A percentile compares a stretch with the other conserved stretches of the same genome.
Conservation (phyloP, 1,284 basidiomycete species). For the Cystobasidiaceae sp. region DNA sequence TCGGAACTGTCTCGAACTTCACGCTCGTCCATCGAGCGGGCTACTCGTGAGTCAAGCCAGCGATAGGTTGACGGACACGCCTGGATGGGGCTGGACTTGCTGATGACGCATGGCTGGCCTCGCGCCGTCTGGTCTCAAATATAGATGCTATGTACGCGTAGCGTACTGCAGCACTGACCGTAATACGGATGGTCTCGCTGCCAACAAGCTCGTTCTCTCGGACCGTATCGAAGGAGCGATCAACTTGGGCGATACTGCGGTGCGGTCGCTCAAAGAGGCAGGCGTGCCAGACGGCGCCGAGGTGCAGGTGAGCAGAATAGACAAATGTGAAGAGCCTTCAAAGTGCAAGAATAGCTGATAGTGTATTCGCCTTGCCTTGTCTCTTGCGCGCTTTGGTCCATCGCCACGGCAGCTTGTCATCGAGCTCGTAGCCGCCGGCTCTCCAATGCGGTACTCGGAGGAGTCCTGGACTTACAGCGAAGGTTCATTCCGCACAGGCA, state of each 20-base stretch:
- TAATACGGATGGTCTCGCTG: constrained; percentile 1
- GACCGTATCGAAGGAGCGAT: constrained; percentile 18
- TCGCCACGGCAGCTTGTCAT: constrained; percentile 14
- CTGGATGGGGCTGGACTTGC: not conserved
- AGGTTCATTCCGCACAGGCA: constrained; percentile 20
- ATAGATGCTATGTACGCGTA: constrained; percentile 24
- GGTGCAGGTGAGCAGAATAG: constrained; percentile 27
- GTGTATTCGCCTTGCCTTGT: too few species aligned
- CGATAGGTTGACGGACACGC: not conserved
- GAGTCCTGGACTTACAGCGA: constrained; percentile 25
- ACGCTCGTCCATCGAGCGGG: constrained; percentile 19
- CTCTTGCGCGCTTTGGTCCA: not conserved
- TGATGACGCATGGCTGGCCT: constrained; percentile 13
- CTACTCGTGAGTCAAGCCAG: constrained; percentile 12
- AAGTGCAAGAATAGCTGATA: too few species aligned
- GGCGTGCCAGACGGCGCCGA: constrained; percentile 22
- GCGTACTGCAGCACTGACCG: constrained; percentile 11
- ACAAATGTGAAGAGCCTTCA: too few species aligned
- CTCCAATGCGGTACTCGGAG: constrained; percentile 20
- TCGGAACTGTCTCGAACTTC: constrained; percentile 11
- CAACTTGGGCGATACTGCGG: constrained; percentile 20
- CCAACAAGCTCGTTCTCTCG: constrained; percentile 5
- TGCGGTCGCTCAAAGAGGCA: constrained; percentile 20
- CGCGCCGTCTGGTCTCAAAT: too few species aligned
- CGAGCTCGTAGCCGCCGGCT: constrained; percentile 19